A percentile compares a stretch with the other conserved stretches of the same genome.
These are phyloP conservation scores for Dictyostelium intermedium DNA, from an alignment of 78 protist species.

Conservation along the genomic window DNA sequence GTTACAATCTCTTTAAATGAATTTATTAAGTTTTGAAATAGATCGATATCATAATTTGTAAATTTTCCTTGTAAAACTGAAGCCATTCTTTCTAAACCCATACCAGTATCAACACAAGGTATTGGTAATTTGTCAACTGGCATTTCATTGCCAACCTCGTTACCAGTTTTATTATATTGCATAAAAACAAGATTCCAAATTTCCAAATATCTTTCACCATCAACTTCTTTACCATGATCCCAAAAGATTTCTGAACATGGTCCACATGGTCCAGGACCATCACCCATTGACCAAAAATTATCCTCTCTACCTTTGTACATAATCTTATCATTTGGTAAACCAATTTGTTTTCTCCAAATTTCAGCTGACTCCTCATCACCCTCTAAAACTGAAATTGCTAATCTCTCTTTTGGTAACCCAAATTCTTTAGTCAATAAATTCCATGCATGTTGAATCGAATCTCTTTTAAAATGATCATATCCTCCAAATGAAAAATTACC, in stretches of 20 bases:
- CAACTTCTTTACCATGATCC: constrained; percentile 53
- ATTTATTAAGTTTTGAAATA: constrained; percentile 73
- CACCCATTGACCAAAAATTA: constrained; percentile 89
- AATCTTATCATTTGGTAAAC: constrained; percentile 54
- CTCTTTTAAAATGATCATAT: constrained; percentile 35
- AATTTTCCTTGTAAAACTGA: constrained; percentile 72
- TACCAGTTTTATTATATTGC: constrained; percentile 38
- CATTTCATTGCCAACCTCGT: neutral
- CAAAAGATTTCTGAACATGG: constrained; percentile 90
- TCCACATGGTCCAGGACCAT: constrained; percentile 90
- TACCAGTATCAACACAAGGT: constrained; percentile 90
- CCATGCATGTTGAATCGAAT: constrained; percentile 86
- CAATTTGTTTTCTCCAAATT: constrained; percentile 68
- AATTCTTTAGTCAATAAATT: constrained; percentile 58
- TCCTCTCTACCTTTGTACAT: constrained; percentile 58
- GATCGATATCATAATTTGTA: constrained; percentile 76
- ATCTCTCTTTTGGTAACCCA: constrained; percentile 48
- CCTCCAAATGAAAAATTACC: constrained; percentile 88
- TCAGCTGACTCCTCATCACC: constrained; percentile 77
- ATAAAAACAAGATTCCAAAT: constrained; percentile 91
- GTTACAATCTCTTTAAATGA: constrained; percentile 63
- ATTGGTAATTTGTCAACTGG: constrained; percentile 11
- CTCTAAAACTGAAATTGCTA: constrained; percentile 61
- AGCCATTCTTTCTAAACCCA: constrained; percentile 91
- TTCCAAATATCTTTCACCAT: constrained; percentile 84